phyloP scores from a whole-genome alignment of 2,329 filamentous ascomycete genomes.

The Fusarium sp. region DNA sequence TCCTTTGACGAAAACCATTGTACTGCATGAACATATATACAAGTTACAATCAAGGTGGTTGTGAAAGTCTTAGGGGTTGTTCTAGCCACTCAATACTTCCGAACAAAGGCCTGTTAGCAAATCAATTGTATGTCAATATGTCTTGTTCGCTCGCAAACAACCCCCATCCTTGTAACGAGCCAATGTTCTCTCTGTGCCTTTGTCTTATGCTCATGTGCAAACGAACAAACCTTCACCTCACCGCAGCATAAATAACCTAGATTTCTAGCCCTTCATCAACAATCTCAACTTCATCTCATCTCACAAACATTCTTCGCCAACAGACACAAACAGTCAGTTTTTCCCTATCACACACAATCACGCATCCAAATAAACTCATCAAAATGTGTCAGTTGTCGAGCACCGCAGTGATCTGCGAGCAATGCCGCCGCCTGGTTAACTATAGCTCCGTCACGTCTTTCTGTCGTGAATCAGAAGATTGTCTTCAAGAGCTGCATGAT shows the following conservation, averaged over 20 bases:
- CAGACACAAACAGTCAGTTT: neutral
- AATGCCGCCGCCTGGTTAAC: neutral
- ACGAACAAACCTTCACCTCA: neutral
- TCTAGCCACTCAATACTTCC: neutral
- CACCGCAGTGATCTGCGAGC: slow-evolving; percentile 11
- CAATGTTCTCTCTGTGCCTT: neutral
- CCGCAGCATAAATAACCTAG: neutral
- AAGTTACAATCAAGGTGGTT: too few species aligned
- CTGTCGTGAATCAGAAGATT: neutral
- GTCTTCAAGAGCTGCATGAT: neutral
- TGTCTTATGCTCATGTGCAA: neutral
- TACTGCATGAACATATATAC: neutral
- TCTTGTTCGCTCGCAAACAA: neutral
- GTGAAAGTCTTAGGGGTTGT: neutral
- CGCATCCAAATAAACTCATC: neutral
- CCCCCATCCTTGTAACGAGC: too few species aligned
- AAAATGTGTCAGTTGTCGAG: slow-evolving; percentile 24
- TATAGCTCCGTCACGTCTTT: slow-evolving; percentile 2
- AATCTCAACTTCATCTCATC: neutral
- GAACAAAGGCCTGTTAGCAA: neutral
- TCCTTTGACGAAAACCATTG: too few species aligned
- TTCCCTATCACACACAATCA: neutral
- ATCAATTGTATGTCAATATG: neutral
- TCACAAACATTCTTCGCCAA: neutral
- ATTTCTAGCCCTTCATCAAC: neutral